A percentile compares a stretch with the other conserved stretches of the same genome.
Evolutionary conservation across 805 yeast species (phyloP).

Genomic region (Komagataella kurtzmanii): DNA sequence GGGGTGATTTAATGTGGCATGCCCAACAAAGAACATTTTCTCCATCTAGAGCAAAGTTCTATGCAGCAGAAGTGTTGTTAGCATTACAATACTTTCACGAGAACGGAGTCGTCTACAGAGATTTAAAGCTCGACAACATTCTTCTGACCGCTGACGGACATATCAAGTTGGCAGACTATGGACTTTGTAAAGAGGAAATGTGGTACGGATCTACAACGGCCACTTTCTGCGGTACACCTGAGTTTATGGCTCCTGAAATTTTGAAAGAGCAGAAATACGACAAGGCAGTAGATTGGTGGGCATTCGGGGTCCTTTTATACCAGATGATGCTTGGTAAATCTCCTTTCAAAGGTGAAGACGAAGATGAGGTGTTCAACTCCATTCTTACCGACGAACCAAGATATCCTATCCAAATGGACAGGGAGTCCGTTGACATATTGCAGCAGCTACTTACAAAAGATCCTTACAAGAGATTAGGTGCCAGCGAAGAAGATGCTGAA

Average conservation of each 20-base stretch:
- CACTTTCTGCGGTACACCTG: constrained; percentile 98
- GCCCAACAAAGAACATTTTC: constrained; percentile 87
- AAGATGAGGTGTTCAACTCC: constrained; percentile 92
- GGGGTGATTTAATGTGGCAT: constrained; percentile 99
- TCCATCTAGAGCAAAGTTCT: constrained; percentile 86
- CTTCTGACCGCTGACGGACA: constrained; percentile 84
- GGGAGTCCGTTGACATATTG: constrained; percentile 87
- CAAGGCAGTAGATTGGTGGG: constrained; percentile 99
- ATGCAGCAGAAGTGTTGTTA: constrained; percentile 90
- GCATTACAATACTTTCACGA: constrained; percentile 92
- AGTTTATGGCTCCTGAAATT: constrained; percentile 98
- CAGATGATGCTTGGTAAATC: constrained; percentile 95
- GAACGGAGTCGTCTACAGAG: constrained; percentile 92
- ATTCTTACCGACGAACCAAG: constrained; percentile 92
- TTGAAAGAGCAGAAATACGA: constrained; percentile 86
- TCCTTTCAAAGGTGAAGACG: constrained; percentile 85
- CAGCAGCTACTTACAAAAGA: constrained; percentile 87
- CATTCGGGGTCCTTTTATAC: constrained; percentile 90
- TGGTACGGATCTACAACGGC: constrained; percentile 63
- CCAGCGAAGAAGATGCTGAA: constrained; percentile 76
- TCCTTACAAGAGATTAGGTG: constrained; percentile 73
- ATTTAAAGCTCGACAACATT: constrained; percentile 89
- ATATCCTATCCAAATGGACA: constrained; percentile 94
- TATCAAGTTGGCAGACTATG: constrained; percentile 93
- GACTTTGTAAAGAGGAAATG: constrained; percentile 81